phyloP scores from a whole-genome alignment of 805 yeast genomes.

The Lachancea lanzarotensis region DNA sequence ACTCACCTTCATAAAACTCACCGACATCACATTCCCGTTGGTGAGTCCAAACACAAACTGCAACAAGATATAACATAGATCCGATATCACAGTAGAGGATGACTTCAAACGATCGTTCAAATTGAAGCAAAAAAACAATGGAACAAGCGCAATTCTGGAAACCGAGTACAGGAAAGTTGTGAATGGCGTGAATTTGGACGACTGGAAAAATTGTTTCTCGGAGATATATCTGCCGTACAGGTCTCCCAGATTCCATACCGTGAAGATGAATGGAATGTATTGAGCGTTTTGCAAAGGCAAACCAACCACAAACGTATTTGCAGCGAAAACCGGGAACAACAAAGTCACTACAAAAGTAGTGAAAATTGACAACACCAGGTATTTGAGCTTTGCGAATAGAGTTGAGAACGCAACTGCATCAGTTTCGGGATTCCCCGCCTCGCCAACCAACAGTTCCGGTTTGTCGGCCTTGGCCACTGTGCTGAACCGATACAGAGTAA shows the following conservation, averaged over 20 bases:
- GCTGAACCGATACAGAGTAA: conserved; percentile 21
- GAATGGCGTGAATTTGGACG: conserved; percentile 17
- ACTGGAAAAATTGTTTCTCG: conserved; percentile 33
- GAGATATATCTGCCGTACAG: conserved; percentile 68
- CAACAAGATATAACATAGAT: conserved; percentile 55
- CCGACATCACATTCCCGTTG: conserved; percentile 78
- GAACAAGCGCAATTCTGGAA: conserved; percentile 54
- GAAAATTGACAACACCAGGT: conserved; percentile 63
- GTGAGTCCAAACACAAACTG: conserved; percentile 81
- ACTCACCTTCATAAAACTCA: conserved; percentile 73
- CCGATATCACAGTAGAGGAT: conserved; percentile 39
- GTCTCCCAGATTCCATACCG: conserved; percentile 89
- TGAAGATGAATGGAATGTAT: conserved; percentile 69
- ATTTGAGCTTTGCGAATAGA: conserved; percentile 56
- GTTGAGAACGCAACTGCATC: conserved; percentile 51
- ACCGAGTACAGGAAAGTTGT: conserved; percentile 49
- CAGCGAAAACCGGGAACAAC: conserved; percentile 83
- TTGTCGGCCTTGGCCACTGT: conserved; percentile 17
- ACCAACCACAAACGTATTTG: conserved; percentile 47
- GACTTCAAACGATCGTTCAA: conserved; percentile 38
- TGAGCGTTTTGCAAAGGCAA: conserved; percentile 32
- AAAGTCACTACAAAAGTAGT: conserved; percentile 68
- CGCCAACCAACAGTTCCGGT: conserved; percentile 6
- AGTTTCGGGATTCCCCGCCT: conserved; percentile 9
- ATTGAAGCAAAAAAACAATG: conserved; percentile 66